phyloP scores from a whole-genome alignment of 1,139 yeast genomes.

The Geotrichum restrictum region DNA sequence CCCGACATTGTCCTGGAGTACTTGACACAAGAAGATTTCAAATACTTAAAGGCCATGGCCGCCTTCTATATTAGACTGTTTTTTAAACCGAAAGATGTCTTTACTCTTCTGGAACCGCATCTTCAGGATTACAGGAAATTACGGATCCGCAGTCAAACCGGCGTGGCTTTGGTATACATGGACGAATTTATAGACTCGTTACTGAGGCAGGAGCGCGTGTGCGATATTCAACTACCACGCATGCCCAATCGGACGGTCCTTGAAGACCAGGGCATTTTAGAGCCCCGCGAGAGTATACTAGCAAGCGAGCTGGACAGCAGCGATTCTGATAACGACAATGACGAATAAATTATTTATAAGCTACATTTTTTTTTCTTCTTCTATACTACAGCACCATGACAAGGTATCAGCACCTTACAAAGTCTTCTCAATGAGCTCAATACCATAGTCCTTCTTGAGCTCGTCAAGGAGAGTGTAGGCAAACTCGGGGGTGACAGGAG shows the following conservation, averaged over 20 bases:
- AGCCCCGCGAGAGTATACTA: conserved; percentile 38
- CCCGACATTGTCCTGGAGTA: conserved; percentile 51
- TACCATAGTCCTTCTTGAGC: conserved; percentile 84
- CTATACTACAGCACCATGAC: conserved; percentile 6
- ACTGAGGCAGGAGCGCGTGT: conserved; percentile 48
- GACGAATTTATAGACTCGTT: conserved; percentile 61
- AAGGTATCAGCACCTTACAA: conserved; percentile 23
- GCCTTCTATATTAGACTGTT: conserved; percentile 57
- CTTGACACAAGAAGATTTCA: conserved; percentile 56
- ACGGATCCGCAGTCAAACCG: conserved; percentile 34
- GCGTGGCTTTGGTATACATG: conserved; percentile 45
- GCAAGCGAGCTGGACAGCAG: conserved; percentile 33
- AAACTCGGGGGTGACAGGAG: conserved; percentile 88
- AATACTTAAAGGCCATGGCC: conserved; percentile 61
- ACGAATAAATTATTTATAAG: conserved; percentile 7
- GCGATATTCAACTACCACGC: conserved; percentile 61
- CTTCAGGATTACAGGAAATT: conserved; percentile 55
- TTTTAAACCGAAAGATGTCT: conserved; percentile 46
- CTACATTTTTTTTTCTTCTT: neutral
- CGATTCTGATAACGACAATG: conserved; percentile 23
- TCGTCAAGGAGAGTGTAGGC: conserved; percentile 88
- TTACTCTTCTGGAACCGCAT: conserved; percentile 50
- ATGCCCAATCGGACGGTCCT: conserved; percentile 44
- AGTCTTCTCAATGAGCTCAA: conserved; percentile 80
- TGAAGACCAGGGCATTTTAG: conserved; percentile 42